These are phyloP conservation scores for thale cress (Arabidopsis thaliana) DNA, from an alignment of 345 rosid species.

Conservation along the genomic window TAIR10.1 NC_003070.9:20143501-20144000, in stretches of 20 bases:
- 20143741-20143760: constrained; percentile 51
- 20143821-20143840: not conserved
- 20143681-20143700: constrained; percentile 27
- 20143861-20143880: constrained; percentile 47
- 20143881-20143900: constrained; percentile 48
- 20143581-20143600: not conserved
- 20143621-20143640: constrained; percentile 48
- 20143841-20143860: constrained; percentile 35
- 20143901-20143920: constrained; percentile 39
- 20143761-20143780: not conserved
- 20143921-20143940: constrained; percentile 47
- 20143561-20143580: not conserved
- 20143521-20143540: constrained; percentile 51
- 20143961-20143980: constrained; percentile 50
- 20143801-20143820: not conserved
- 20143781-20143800: not conserved
- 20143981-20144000: constrained; percentile 44
- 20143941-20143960: constrained; percentile 45
- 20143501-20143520: constrained; percentile 51
- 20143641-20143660: constrained; percentile 52
- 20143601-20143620: not conserved
- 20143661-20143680: constrained; percentile 53
- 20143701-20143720: constrained; percentile 59
- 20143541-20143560: constrained; percentile 58
- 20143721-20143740: constrained; percentile 59